Percentiles rank a stretch among this genome's conserved stretches.
These are phyloP conservation scores for Trichosporon inkin DNA, from an alignment of 1,284 basidiomycete species.

Conservation along the genomic window DNA sequence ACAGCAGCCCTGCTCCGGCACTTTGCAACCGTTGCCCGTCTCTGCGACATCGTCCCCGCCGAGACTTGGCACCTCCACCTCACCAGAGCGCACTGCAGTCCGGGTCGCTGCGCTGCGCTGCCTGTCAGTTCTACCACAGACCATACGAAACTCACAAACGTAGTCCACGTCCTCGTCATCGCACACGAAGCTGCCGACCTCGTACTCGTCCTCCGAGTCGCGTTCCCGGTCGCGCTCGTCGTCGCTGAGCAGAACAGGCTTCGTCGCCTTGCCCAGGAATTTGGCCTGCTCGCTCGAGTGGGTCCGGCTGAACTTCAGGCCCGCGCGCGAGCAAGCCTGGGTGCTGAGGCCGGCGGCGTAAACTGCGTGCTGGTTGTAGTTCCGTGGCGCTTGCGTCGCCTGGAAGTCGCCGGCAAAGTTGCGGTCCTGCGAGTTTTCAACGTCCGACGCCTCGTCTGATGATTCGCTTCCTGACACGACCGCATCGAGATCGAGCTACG, in stretches of 20 bases:
- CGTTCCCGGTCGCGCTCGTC: slow-evolving; percentile 37
- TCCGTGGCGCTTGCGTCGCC: slow-evolving; percentile 52
- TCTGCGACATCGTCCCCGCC: no score
- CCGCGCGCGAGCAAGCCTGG: slow-evolving; percentile 32
- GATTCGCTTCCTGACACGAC: slow-evolving; percentile 37
- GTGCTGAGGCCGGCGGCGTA: slow-evolving; percentile 46
- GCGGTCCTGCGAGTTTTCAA: slow-evolving; percentile 47
- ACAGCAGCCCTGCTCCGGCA: no score
- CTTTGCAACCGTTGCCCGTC: no score
- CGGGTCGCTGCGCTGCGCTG: slow-evolving; percentile 14
- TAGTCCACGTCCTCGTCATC: slow-evolving; percentile 37
- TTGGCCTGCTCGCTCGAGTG: not conserved
- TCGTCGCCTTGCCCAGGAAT: slow-evolving; percentile 44
- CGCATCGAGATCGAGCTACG: slow-evolving; percentile 40
- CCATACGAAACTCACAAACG: slow-evolving; percentile 23
- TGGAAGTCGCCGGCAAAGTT: slow-evolving; percentile 50
- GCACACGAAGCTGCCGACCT: slow-evolving; percentile 45
- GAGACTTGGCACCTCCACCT: not conserved
- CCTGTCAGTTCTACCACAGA: not conserved
- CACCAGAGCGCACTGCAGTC: slow-evolving; percentile 15
- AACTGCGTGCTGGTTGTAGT: slow-evolving; percentile 48
- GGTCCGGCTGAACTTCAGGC: slow-evolving; percentile 33
- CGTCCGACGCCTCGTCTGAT: slow-evolving; percentile 40
- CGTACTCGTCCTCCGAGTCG: slow-evolving; percentile 40
- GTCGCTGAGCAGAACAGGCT: slow-evolving; percentile 41